These are phyloP conservation scores for Theobroma grandiflorum DNA, from an alignment of 441 rosid species.

Conservation along the genomic window DNA sequence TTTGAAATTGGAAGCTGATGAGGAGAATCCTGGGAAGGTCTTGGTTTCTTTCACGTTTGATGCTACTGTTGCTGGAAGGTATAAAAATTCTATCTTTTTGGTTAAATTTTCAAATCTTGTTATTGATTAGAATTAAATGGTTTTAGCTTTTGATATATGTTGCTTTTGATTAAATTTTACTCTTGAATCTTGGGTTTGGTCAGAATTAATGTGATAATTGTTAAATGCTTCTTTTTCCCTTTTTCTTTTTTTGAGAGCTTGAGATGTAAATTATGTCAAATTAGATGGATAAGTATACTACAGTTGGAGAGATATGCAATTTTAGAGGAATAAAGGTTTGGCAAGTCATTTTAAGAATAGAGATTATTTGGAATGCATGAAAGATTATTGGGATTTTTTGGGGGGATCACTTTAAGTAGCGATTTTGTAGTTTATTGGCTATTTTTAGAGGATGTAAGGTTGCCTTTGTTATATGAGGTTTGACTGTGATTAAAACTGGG, in stretches of 20 bases:
- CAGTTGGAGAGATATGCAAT: neutral
- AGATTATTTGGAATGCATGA: neutral
- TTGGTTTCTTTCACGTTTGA: slow-evolving; percentile 91
- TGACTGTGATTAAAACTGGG: neutral
- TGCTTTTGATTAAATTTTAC: neutral
- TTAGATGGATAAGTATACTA: neutral
- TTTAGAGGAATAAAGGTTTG: slow-evolving; percentile 1
- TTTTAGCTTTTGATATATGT: neutral
- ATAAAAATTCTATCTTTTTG: slow-evolving; percentile 20
- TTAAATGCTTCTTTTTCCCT: neutral
- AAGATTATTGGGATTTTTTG: neutral
- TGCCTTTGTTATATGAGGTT: neutral
- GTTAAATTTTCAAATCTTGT: neutral
- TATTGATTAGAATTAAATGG: neutral
- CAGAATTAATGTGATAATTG: neutral
- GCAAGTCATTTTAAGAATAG: neutral
- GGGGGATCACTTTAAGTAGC: neutral
- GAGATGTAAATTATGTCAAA: neutral
- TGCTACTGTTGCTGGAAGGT: slow-evolving; percentile 94
- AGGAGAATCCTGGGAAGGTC: slow-evolving; percentile 63
- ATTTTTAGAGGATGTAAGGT: neutral
- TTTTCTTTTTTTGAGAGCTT: neutral
- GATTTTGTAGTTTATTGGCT: neutral
- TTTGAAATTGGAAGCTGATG: slow-evolving; percentile 73
- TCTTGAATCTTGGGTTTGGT: neutral